phyloP scores from a whole-genome alignment of 2,329 filamentous ascomycete species.

The Xylariomycetidae sp. region DNA sequence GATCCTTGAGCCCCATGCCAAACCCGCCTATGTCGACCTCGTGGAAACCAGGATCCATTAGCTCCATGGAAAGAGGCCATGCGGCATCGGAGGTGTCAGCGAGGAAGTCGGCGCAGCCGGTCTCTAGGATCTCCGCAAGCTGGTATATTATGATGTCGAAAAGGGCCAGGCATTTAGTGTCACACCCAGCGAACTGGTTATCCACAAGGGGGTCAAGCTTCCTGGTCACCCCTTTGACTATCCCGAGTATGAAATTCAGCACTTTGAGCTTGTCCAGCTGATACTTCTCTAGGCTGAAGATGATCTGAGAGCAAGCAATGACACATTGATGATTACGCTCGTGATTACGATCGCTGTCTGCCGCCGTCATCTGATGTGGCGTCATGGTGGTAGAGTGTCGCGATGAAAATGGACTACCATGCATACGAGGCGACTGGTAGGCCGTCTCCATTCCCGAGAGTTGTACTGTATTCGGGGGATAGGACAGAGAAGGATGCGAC shows the following conservation, averaged over 20 bases:
- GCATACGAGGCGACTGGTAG: background rate
- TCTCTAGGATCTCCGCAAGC: slow-evolving; percentile 1
- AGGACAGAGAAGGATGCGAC: background rate
- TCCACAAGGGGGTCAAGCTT: slow-evolving; percentile 2
- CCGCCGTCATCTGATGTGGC: slow-evolving; percentile 1
- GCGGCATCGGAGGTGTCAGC: background rate
- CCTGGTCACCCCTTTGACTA: slow-evolving; percentile 2
- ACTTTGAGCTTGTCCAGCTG: slow-evolving; percentile 1
- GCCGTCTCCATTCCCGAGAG: background rate
- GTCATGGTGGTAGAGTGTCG: background rate
- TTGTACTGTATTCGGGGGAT: slow-evolving; percentile 1
- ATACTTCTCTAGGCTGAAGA: slow-evolving; percentile 2
- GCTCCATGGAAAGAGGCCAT: slow-evolving; percentile 1
- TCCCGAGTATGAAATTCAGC: slow-evolving; percentile 2
- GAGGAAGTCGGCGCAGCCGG: slow-evolving; percentile 2
- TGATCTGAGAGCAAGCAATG: slow-evolving; percentile 2
- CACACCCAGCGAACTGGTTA: background rate
- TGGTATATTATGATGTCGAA: slow-evolving; percentile 3
- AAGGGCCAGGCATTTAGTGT: slow-evolving; percentile 2
- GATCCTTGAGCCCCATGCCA: background rate
- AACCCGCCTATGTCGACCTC: slow-evolving; percentile 2
- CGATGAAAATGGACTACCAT: slow-evolving; percentile 1
- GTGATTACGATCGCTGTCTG: slow-evolving; percentile 2
- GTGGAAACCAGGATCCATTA: slow-evolving; percentile 2
- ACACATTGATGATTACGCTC: slow-evolving; percentile 1